Evolutionary conservation across 371 early-diverging fungal species (phyloP).

Genomic region (Syncephalastrum monosporum): DNA sequence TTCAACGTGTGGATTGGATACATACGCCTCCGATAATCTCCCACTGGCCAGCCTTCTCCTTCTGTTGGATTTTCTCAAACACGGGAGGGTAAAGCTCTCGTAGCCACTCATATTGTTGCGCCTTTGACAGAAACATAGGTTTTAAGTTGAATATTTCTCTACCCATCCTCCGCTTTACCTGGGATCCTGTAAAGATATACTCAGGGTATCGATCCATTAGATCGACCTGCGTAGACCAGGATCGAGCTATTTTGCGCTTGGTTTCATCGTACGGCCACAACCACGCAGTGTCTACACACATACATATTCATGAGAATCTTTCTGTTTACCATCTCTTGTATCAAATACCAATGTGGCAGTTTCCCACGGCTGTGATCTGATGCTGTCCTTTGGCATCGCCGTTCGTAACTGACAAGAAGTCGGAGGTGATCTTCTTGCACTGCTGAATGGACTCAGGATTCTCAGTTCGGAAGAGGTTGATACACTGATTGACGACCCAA

Average conservation of each 20-base stretch:
- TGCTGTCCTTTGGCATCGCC: slow-evolving; percentile 53
- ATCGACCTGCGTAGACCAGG: slow-evolving; percentile 86
- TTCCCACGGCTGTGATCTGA: slow-evolving; percentile 77
- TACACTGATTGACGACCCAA: slow-evolving; percentile 73
- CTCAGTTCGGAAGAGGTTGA: slow-evolving; percentile 68
- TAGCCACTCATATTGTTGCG: slow-evolving; percentile 95
- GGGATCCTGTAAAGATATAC: slow-evolving; percentile 89
- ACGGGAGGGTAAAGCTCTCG: slow-evolving; percentile 78
- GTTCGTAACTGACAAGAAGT: slow-evolving; percentile 64
- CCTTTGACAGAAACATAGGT: slow-evolving; percentile 8
- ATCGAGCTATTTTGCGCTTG: slow-evolving; percentile 90
- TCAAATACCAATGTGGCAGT: slow-evolving; percentile 80
- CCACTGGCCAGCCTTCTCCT: slow-evolving; percentile 77
- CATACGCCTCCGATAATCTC: slow-evolving; percentile 88
- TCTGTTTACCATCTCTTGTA: slow-evolving; percentile 9
- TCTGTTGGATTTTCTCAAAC: slow-evolving; percentile 74
- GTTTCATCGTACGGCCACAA: slow-evolving; percentile 97
- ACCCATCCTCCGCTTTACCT: slow-evolving; percentile 38
- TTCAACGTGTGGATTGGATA: background rate
- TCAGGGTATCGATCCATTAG: slow-evolving; percentile 87
- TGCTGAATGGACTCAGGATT: slow-evolving; percentile 52
- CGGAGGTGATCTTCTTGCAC: slow-evolving; percentile 55
- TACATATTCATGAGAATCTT: background rate
- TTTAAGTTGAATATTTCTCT: background rate
- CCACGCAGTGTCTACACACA: slow-evolving; percentile 68